A percentile compares a stretch with the other conserved stretches of the same genome.
Conservation (phyloP, 148 eudicot genomes). For the Amaranthus hypochondriacus region DNA sequence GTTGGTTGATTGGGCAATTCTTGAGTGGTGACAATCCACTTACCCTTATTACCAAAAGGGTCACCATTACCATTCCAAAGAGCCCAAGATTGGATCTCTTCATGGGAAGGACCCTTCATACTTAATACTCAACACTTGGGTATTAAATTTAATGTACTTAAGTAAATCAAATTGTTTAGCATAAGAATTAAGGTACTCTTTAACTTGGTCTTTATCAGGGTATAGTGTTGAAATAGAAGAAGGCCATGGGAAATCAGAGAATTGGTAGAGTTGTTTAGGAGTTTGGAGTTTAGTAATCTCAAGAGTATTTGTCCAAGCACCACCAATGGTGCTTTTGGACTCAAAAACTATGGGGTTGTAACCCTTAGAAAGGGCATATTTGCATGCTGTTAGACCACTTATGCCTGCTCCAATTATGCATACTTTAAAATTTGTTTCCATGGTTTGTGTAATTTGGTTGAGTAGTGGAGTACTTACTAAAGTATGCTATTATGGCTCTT, state of each 20-base stretch:
- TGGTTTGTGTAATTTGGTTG: too few species aligned
- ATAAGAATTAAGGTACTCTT: conserved; percentile 48
- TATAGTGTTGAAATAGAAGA: conserved; percentile 27
- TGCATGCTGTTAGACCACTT: conserved; percentile 75
- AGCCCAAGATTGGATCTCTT: conserved; percentile 42
- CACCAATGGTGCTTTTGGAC: conserved; percentile 43
- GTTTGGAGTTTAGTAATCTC: conserved; percentile 60
- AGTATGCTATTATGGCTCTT: too few species aligned
- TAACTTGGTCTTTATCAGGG: conserved; percentile 44
- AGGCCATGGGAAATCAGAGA: conserved; percentile 78
- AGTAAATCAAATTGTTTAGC: conserved; percentile 51
- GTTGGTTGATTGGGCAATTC: conserved; percentile 24
- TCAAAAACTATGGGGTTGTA: conserved; percentile 56
- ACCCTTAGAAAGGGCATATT: conserved; percentile 54
- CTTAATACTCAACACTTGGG: conserved; percentile 38
- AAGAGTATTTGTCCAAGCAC: conserved; percentile 61
- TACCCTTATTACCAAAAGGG: conserved; percentile 41
- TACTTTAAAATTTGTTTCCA: conserved; percentile 10
- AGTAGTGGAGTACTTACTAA: too few species aligned
- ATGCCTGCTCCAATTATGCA: conserved; percentile 66
- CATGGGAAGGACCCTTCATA: conserved; percentile 41
- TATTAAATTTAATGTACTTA: conserved; percentile 33
- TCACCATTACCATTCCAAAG: conserved; percentile 54
- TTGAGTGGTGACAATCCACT: conserved; percentile 41
- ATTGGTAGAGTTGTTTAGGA: conserved; percentile 43